Evolutionary conservation across 2,329 filamentous ascomycete species (phyloP), one percentile per base, ranked within the genome.

Genomic region (Dryadomyces quercus-mongolicae): DNA sequence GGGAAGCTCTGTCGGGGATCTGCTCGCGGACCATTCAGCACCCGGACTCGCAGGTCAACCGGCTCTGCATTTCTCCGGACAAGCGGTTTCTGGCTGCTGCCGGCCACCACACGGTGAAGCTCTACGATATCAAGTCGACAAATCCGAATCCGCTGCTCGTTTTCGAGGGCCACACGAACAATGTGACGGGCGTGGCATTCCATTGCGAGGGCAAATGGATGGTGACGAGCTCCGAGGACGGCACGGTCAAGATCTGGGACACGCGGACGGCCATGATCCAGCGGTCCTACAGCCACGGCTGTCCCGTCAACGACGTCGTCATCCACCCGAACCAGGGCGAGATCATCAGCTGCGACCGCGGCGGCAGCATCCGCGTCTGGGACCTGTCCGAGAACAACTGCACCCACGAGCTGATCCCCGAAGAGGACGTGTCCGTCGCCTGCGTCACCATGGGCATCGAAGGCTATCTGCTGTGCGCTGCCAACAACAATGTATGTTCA

Each of bases 151-250:
- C 93, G 1, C 78, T 97, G 22, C 81, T 97, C 64, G 91, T 86
- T 20, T 97, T 98, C 64, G 92, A 97, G 67, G 93, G 93, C 45
- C 93, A 98, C 71, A 93, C 88, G 13, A 89, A 85, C 61, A 98
- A 98, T 65, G 85, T 98, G 66, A 98, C 93, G 0, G 93, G 93
- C 46, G 88, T 98, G 49, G 91, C 91, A 12, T 98, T 98, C 67
- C 93, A 98, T 69, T 97, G 92, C 68, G 93, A 98, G 70, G 91
- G 92, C 12, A 98, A 98, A 72, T 98, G 93, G 93, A 96, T 98
- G 88, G 93, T 97, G 18, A 98, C 93, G 10, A 94, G 87, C 68
- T 95, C 88, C 49, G 93, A 98, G 70, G 93, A 98, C 66, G 88
- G 91, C 63, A 95, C 89, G 0, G 91, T 96, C 65, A 95, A 95